Conservation (phyloP, 2,329 filamentous ascomycete species). For the Emergomyces orientalis region DNA sequence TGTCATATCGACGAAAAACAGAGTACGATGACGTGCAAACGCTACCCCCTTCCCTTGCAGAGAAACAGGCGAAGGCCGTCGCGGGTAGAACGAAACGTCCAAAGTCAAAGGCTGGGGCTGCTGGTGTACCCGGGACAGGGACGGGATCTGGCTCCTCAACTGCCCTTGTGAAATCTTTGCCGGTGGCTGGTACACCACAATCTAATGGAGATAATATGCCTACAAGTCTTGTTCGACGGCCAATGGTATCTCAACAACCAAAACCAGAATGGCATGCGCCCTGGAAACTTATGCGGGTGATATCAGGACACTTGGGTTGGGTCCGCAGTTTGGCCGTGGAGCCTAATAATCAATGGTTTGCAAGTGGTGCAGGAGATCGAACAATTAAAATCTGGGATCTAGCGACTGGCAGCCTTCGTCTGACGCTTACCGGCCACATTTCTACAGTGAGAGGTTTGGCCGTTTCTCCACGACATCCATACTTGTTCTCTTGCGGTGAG, state of each 20-base stretch:
- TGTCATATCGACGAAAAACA: conserved; percentile 38
- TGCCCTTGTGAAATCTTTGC: conserved; percentile 42
- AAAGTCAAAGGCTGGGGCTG: conserved; percentile 45
- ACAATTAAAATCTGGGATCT: conserved; percentile 99
- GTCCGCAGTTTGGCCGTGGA: conserved; percentile 83
- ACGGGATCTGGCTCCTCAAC: conserved; percentile 42
- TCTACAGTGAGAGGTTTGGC: conserved; percentile 86
- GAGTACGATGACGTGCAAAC: conserved; percentile 74
- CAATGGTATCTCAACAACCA: conserved; percentile 53
- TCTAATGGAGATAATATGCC: conserved; percentile 38
- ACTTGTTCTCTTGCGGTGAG: conserved; percentile 94
- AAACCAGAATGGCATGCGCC: conserved; percentile 95
- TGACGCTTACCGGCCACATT: conserved; percentile 90
- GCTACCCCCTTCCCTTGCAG: conserved; percentile 66
- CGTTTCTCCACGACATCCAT: conserved; percentile 86
- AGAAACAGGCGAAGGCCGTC: conserved; percentile 63
- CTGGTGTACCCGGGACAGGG: conserved; percentile 36
- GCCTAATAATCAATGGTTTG: conserved; percentile 96
- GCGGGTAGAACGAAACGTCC: conserved; percentile 55
- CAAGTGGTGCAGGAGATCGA: conserved; percentile 84
- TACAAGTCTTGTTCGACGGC: conserved; percentile 53
- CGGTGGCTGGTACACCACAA: conserved; percentile 23
- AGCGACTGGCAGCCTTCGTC: conserved; percentile 69
- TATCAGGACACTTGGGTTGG: conserved; percentile 94
- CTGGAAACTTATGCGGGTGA: conserved; percentile 97